Evolutionary conservation across 306 rosid genomes (phyloP), one percentile per base, ranked within the genome.

Genomic region (Styphnolobium japonicum): DNA sequence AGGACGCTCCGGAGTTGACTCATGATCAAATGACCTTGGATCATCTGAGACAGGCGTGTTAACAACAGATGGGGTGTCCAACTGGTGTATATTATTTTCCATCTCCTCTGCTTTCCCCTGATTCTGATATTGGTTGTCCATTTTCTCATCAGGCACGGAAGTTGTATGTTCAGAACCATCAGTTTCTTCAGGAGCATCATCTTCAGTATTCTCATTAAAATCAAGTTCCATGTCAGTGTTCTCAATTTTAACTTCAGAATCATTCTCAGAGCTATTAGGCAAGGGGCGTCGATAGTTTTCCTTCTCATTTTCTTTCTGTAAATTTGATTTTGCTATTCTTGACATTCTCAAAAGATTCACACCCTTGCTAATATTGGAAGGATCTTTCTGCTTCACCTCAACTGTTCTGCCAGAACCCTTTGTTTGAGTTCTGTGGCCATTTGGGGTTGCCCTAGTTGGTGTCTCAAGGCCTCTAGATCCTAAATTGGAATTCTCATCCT

Each of bases 161-260:
- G 85, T 71, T 83, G 85, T 74, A 52, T 81, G 87, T 67, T 90
- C 96, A 19, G 88, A 66, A 40, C 81, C 91, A 69, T 93, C 98
- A 67, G 87, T 78, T 80, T 95, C 99, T 58, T 95, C 99, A 1
- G 81, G 85, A 16, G 87, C 82, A 55, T 95, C 98, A 56, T 91
- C 99, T 86, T 93, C 99, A 8, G 75, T 75, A 73, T 88, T 91
- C 94, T 95, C 99, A 80, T 90, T 71, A 86, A 95, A 95, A 77
- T 95, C 98, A 71, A 95, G 98, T 76, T 95, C 99, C 99, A 95
- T 95, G 75, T 95, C 99, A 48, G 90, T 89, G 83, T 95, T 93
- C 93, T 95, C 97, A 81, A 91, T 89, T 88, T 91, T 93, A 77
- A 95, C 99, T 85, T 95, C 98, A 10, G 96, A 85, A 85, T 86